Evolutionary conservation across 805 yeast genomes (phyloP).

Genomic region (Wickerhamiella allomyrinae): DNA sequence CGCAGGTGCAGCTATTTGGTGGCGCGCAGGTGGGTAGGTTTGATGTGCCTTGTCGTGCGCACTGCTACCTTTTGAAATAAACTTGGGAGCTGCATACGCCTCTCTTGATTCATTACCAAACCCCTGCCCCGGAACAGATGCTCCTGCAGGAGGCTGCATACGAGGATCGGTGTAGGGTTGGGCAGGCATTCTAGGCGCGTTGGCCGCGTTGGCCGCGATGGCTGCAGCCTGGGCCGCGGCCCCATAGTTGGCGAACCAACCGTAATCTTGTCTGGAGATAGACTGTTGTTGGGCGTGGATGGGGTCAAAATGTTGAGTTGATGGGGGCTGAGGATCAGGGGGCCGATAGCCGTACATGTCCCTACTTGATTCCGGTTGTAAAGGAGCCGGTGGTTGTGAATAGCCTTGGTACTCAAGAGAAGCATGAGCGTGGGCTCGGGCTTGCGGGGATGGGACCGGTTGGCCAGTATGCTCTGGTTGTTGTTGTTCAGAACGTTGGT

Average conservation of each 20-base stretch:
- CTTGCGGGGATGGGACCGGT: too few relatives aligned
- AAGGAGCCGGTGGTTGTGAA: too few relatives aligned
- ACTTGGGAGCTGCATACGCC: neutral
- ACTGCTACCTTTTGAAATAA: neutral
- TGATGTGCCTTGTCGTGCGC: neutral
- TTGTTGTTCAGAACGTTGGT: too few relatives aligned
- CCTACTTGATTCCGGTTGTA: too few relatives aligned
- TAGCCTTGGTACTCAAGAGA: too few relatives aligned
- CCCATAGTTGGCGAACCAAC: neutral
- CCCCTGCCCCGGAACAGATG: neutral
- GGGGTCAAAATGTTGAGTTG: too few relatives aligned
- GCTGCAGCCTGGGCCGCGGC: neutral
- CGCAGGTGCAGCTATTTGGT: neutral
- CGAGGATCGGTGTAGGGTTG: neutral
- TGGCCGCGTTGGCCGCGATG: neutral
- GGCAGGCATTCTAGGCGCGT: neutral
- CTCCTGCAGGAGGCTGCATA: neutral
- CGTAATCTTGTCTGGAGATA: neutral
- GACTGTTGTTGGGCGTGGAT: too few relatives aligned
- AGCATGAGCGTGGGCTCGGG: too few relatives aligned
- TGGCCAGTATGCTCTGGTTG: too few relatives aligned
- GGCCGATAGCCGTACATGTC: too few relatives aligned
- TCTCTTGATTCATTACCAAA: neutral
- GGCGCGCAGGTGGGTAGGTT: constrained; percentile 1
- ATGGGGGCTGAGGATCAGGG: too few relatives aligned